Conservation (phyloP, 306 rosid genomes). For the Vigna nakashimae region DNA sequence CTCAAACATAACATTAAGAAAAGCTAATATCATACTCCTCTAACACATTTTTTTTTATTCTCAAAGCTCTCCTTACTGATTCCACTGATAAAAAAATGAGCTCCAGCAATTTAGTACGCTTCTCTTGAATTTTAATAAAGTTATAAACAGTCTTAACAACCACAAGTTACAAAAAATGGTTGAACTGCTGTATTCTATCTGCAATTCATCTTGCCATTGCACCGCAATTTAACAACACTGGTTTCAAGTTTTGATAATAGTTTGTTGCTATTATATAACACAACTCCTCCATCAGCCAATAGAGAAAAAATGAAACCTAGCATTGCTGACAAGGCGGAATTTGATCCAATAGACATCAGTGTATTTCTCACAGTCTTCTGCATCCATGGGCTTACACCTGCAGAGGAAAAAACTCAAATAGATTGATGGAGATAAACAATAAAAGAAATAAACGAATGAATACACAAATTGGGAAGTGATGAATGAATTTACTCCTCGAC, state of each 20-base stretch:
- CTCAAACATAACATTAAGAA: constrained; percentile 27
- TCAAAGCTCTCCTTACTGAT: not conserved
- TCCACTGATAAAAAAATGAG: not conserved
- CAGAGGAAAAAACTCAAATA: constrained; percentile 9
- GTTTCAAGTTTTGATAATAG: not conserved
- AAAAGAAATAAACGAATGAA: not conserved
- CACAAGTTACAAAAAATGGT: not conserved
- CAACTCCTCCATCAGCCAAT: not conserved
- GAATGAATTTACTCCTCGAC: constrained; percentile 70
- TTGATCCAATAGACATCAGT: constrained; percentile 93
- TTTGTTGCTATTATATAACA: not conserved
- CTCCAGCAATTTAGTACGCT: not conserved
- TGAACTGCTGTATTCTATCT: not conserved
- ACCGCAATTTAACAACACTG: not conserved
- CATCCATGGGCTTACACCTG: constrained; percentile 95
- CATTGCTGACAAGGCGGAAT: constrained; percentile 73
- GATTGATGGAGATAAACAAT: not conserved
- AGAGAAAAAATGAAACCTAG: constrained; percentile 55
- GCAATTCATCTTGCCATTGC: not conserved
- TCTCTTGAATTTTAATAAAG: not conserved
- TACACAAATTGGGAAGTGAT: not conserved
- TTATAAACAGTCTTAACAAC: not conserved
- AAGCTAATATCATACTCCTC: not conserved
- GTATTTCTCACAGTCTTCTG: constrained; percentile 80
- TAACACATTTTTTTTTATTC: not conserved